Base-by-base conservation (phyloP, 1,139 yeast species). In the Chernovozyma sophiae-reginae region DNA sequence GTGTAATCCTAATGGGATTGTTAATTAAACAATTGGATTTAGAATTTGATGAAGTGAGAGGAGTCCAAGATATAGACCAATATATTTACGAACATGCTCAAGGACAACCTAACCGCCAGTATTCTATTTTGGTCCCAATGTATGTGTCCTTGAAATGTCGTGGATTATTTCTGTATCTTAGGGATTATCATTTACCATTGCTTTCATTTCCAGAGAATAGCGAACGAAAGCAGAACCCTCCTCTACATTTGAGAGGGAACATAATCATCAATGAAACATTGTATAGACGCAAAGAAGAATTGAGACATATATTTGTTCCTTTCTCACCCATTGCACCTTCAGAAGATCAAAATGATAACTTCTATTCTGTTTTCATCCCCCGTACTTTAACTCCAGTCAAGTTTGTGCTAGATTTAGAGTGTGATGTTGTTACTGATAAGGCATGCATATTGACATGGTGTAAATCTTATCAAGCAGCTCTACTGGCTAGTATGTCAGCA, bases 321-420 rank as follows among this genome's bases (percentile, higher is more conserved):
- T 70, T 65, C 39, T 66, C 73, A 1, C 74, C 73, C 2, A 72
- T 73, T 4, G 60, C 60, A 13, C 54, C 55, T 0, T 46, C 44
- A 6, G 19, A 17, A 5, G 49, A 45, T 13, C 42, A 47, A 1
- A 31, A 53, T 1, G 71, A 67, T 39, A 67, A 56, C 41, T 70
- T 71, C 48, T 71, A 69, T 43, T 62, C 71, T 1, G 64, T 58
- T 1, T 53, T 52, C 32, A 56, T 70, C 5, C 68, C 73, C 3
- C 58, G 77, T 47, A 71, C 77, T 0, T 55, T 71, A 33, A 63
- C 73, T 0, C 74, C 76, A 0, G 73, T 71, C 26, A 71, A 71
- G 43, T 53, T 67, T 34, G 58, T 62, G 48, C 49, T 62, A 25
- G 66, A 69, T 42, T 43, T 69, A 25, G 46, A 52, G 4, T 65